Evolutionary conservation across 192 early-diverging fungal genomes (phyloP).

Genomic region (Spizellomyces punctatus): DNA sequence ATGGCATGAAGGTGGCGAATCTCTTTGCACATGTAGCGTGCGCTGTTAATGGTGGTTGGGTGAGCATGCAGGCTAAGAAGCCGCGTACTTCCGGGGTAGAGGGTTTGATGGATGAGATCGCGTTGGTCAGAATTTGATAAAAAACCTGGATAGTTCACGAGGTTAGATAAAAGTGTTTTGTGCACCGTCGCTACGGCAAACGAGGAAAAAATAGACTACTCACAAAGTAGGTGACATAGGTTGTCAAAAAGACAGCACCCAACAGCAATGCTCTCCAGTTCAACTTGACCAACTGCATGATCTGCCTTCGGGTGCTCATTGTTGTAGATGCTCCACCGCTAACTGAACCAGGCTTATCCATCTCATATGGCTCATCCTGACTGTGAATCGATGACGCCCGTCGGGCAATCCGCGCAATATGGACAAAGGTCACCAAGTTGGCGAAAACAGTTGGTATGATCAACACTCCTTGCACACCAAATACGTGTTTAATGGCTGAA

Average conservation of each 20-base stretch:
- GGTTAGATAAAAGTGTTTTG: too few species aligned
- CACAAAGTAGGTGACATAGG: constrained; percentile 26
- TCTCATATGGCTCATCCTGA: not conserved
- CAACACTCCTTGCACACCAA: constrained; percentile 23
- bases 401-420: constrained; percentile 25
- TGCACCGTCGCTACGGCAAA: not conserved
- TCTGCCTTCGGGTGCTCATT: constrained; percentile 8
- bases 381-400: not conserved
- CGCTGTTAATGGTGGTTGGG: not conserved
- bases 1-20: constrained; percentile 18
- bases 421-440: constrained; percentile 28
- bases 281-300: constrained; percentile 25
- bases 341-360: not conserved
- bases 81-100: not conserved
- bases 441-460: constrained; percentile 24
- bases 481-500: constrained; percentile 22
- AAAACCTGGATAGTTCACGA: not conserved
- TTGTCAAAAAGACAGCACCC: constrained; percentile 25
- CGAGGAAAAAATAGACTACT: not conserved
- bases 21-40: not conserved
- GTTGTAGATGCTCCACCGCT: not conserved
- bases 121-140: not conserved
- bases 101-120: not conserved
- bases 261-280: constrained; percentile 35
- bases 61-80: constrained; percentile 5